These are phyloP conservation scores for Colletotrichum musicola DNA, from an alignment of 2,329 filamentous ascomycete species.

Conservation along the genomic window DNA sequence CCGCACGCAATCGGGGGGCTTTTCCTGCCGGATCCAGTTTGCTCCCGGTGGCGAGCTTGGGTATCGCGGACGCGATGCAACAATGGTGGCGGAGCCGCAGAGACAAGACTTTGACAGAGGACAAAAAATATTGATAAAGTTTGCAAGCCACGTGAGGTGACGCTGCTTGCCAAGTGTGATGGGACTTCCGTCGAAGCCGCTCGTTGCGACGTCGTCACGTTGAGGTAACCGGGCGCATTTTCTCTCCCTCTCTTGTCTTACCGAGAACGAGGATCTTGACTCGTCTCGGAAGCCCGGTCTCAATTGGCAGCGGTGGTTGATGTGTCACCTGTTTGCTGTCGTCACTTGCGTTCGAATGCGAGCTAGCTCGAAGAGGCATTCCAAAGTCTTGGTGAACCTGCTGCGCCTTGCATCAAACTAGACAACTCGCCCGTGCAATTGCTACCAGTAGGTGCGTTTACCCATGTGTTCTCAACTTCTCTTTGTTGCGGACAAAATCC, in stretches of 20 bases:
- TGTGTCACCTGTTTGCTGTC: background rate
- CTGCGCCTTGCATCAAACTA: too few species aligned
- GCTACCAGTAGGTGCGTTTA: too few species aligned
- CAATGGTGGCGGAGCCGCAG: slow-evolving; percentile 23
- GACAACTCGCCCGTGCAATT: too few species aligned
- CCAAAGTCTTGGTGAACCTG: too few species aligned
- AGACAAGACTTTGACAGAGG: background rate
- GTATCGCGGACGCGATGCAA: background rate
- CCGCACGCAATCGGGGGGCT: background rate
- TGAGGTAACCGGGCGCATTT: slow-evolving; percentile 9
- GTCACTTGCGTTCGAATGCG: too few species aligned
- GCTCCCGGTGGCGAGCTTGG: slow-evolving; percentile 4
- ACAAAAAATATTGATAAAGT: background rate
- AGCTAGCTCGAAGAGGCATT: too few species aligned
- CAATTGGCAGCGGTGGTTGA: background rate
- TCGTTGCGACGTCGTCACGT: background rate
- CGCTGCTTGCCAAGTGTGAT: slow-evolving; percentile 13
- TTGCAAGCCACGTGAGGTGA: slow-evolving; percentile 1
- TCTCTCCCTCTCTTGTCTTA: background rate
- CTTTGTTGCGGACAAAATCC: too few species aligned
- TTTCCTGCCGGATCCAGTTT: slow-evolving; percentile 20
- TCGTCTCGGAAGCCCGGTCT: slow-evolving; percentile 1
- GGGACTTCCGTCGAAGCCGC: slow-evolving; percentile 11
- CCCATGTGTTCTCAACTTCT: too few species aligned
- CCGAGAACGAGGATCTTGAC: slow-evolving; percentile 17